Evolutionary conservation across 169 alveolate species (phyloP).

Genomic region (Eimeria maxima): DNA sequence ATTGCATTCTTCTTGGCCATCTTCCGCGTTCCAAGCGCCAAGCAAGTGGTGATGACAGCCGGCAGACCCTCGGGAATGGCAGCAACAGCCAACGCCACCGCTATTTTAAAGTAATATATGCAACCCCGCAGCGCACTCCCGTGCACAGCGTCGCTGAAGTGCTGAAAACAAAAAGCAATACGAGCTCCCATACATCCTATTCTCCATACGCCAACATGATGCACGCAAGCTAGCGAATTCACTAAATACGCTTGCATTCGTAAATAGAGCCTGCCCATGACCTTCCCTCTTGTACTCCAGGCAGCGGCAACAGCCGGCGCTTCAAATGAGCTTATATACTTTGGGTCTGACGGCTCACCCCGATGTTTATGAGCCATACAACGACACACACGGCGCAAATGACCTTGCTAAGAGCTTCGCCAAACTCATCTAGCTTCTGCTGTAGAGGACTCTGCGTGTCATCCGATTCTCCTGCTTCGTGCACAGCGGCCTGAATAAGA

Average conservation of each 20-base stretch:
- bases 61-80: slow-evolving; percentile 99
- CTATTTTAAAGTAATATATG: slow-evolving; percentile 98
- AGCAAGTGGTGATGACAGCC: slow-evolving; percentile 99
- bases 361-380: slow-evolving; percentile 98
- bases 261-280: neutral
- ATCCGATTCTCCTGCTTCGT: slow-evolving; percentile 96
- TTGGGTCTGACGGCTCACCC: slow-evolving; percentile 51
- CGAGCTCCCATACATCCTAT: neutral
- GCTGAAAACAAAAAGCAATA: slow-evolving; percentile 67
- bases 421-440: slow-evolving; percentile 97
- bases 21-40: slow-evolving; percentile 98
- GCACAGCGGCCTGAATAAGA: slow-evolving; percentile 96
- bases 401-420: slow-evolving; percentile 96
- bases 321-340: neutral
- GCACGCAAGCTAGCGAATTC: neutral
- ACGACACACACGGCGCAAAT: slow-evolving; percentile 95
- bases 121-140: slow-evolving; percentile 97
- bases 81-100: slow-evolving; percentile 99
- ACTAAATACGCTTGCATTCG: neutral
- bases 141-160: slow-evolving; percentile 98
- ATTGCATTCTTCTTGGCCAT: slow-evolving; percentile 96
- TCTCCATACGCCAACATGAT: no score
- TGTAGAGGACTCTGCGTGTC: slow-evolving; percentile 98
- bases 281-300: neutral
- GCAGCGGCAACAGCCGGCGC: neutral